phyloP scores from a whole-genome alignment of 257 asterid genomes.

The Anisodus acutangulus region DNA sequence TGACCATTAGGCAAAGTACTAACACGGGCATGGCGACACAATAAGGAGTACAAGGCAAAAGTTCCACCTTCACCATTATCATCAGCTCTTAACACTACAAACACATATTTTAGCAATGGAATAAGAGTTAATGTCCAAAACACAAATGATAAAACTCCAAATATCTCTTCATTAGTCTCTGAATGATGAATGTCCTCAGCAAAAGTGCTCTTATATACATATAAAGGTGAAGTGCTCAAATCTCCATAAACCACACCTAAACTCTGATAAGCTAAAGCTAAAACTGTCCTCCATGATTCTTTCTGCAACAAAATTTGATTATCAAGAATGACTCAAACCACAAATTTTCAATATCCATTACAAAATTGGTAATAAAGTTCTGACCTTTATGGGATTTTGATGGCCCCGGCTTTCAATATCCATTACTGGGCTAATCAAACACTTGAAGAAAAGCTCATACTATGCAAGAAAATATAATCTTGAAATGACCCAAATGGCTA shows the following conservation, averaged over 20 bases:
- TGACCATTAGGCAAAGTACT: constrained; percentile 89
- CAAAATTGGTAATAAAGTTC: constrained; percentile 32
- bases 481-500: constrained; percentile 35
- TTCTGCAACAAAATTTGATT: constrained; percentile 49
- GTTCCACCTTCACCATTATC: constrained; percentile 99
- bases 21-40: constrained; percentile 88
- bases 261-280: constrained; percentile 91
- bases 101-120: constrained; percentile 83
- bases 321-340: background rate
- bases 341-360: background rate
- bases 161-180: constrained; percentile 86
- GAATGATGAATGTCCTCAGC: constrained; percentile 96
- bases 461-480: constrained; percentile 31
- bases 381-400: constrained; percentile 65
- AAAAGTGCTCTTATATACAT: constrained; percentile 95
- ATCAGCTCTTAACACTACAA: constrained; percentile 85
- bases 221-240: constrained; percentile 91
- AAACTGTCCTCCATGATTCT: constrained; percentile 82
- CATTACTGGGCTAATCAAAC: constrained; percentile 61
- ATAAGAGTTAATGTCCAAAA: constrained; percentile 94
- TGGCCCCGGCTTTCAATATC: constrained; percentile 76
- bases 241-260: constrained; percentile 97
- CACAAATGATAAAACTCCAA: constrained; percentile 80
- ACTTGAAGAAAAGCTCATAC: constrained; percentile 51
- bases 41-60: constrained; percentile 78